Evolutionary conservation across 805 yeast species (phyloP), one percentile per base, ranked within the genome.

Genomic region (Kluyveromyces wickerhamii): DNA sequence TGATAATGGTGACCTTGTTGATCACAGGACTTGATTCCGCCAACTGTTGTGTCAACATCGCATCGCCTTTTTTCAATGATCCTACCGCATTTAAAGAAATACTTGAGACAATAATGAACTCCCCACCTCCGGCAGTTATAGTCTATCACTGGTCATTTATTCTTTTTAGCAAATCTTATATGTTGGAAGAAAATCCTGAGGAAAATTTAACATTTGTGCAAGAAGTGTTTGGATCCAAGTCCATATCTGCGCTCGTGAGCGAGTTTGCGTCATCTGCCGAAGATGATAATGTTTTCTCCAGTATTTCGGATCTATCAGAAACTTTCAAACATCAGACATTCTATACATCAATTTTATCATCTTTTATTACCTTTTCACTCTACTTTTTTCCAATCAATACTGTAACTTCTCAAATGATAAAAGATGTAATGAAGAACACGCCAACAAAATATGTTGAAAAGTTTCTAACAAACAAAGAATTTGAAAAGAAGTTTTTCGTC

Each of bases 121-220:
- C 67, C 1, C 53, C 61, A 9, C 38, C 57, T 2, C 71, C 72
- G 40, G 59, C 82, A 2, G 52, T 79, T 8, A 59, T 77, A 1
- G 52, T 74, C 28, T 80, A 79, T 48, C 69, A 74, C 15, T 82
- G 89, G 89, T 71, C 83, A 20, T 70, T 79, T 10, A 53, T 77
- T 8, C 50, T 77, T 8, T 72, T 73, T 43, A 60, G 78, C 15
- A 74, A 77, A 40, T 62, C 64, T 6, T 59, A 66, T 14, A 47
- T 70, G 3, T 46, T 71, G n/a, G 66, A 65, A 28, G 69, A 67
- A 26, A 48, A 49, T 13, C 59, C 65, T 19, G 50, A 51, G 2
- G 41, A 40, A 7, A 46, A 47, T 8, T 32, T 43, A 13, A 21
- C 39, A 4, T 37, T 43, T 34, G 35, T 40, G 14, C 36, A 41